phyloP scores from a whole-genome alignment of 805 yeast species.

The Yamadazyma laniorum region DNA sequence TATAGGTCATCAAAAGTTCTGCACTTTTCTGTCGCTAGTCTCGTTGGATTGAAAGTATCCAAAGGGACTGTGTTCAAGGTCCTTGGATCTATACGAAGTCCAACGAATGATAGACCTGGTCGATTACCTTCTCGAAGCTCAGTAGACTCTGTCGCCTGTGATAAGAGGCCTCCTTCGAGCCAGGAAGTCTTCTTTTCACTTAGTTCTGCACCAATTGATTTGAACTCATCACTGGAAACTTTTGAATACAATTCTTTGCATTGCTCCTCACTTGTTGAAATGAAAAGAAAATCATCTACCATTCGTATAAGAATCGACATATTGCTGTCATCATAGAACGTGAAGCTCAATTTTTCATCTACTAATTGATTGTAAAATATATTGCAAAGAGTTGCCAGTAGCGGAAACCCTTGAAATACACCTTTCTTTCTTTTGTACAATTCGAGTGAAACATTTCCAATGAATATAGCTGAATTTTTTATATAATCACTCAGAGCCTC shows the following conservation, averaged over 20 bases:
- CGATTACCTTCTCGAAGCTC: no score
- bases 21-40: constrained; percentile 10
- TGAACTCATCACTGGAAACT: constrained; percentile 21
- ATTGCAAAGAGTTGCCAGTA: constrained; percentile 76
- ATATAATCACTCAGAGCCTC: constrained; percentile 52
- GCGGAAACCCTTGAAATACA: constrained; percentile 78
- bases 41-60: constrained; percentile 6
- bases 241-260: constrained; percentile 19
- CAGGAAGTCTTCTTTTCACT: constrained; percentile 29
- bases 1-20: constrained; percentile 12
- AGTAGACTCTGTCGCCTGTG: no score
- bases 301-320: constrained; percentile 48
- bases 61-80: constrained; percentile 5
- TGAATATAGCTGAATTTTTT: constrained; percentile 44
- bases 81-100: constrained; percentile 2
- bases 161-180: constrained; percentile 10
- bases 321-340: constrained; percentile 6
- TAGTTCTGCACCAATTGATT: constrained; percentile 33
- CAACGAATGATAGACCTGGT: constrained; percentile 21
- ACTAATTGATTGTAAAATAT: constrained; percentile 65
- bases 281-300: constrained; percentile 83
- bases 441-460: constrained; percentile 30
- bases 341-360: constrained; percentile 26
- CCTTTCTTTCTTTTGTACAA: constrained; percentile 56
- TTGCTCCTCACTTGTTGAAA: constrained; percentile 43